Conservation (phyloP, 2,329 filamentous ascomycete species). For the Cadophora luteo-olivacea region DNA sequence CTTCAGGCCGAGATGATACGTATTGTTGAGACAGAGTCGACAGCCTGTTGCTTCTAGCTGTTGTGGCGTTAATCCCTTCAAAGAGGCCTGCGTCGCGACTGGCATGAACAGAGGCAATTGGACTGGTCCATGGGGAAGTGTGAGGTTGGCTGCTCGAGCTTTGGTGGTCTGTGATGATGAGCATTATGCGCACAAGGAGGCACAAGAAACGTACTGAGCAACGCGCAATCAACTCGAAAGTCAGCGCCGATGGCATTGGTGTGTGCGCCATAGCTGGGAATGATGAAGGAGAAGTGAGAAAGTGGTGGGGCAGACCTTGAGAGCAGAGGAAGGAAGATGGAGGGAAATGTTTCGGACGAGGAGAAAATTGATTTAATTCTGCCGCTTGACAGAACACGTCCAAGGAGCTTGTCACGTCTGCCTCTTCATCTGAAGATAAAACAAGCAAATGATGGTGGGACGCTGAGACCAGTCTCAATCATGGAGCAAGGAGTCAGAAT, state of each 20-base stretch:
- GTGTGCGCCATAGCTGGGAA: slow-evolving; percentile 27
- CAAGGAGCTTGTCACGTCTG: background rate
- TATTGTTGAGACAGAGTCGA: slow-evolving; percentile 94
- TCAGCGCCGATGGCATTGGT: slow-evolving; percentile 69
- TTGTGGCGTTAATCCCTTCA: slow-evolving; percentile 92
- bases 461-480: background rate
- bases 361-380: slow-evolving; percentile 20
- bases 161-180: slow-evolving; percentile 75
- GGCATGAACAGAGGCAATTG: slow-evolving; percentile 97
- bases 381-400: slow-evolving; percentile 23
- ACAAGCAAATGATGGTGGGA: slow-evolving; percentile 3
- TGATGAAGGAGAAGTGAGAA: slow-evolving; percentile 16
- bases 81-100: slow-evolving; percentile 92
- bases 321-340: slow-evolving; percentile 11
- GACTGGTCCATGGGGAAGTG: slow-evolving; percentile 90
- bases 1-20: slow-evolving; percentile 94
- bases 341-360: slow-evolving; percentile 19
- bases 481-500: background rate
- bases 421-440: background rate
- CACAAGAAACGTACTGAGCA: slow-evolving; percentile 70
- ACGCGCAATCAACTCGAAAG: slow-evolving; percentile 77
- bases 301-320: slow-evolving; percentile 16
- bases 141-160: slow-evolving; percentile 86
- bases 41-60: slow-evolving; percentile 91
- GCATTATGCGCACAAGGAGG: slow-evolving; percentile 24